Conservation (phyloP, 345 rosid species). For the Eucalyptus guilfoylei region DNA sequence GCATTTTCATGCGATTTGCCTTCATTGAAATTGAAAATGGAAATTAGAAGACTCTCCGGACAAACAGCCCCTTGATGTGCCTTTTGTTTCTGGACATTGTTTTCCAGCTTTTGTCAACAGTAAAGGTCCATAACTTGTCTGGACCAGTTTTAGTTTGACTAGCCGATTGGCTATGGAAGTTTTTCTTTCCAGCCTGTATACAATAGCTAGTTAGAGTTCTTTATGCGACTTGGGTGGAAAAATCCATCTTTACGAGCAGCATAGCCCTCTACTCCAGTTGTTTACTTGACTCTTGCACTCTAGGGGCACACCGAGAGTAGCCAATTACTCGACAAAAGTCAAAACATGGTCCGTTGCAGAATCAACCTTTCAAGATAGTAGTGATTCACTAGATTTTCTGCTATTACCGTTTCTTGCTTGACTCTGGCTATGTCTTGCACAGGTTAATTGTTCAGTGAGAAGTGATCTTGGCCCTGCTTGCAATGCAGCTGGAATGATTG, state of each 20-base stretch:
- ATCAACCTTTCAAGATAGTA: neutral
- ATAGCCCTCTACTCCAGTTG: neutral
- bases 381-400: neutral
- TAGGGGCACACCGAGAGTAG: neutral
- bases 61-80: neutral
- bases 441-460: constrained; percentile 36
- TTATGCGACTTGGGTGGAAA: neutral
- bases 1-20: neutral
- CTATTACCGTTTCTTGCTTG: neutral
- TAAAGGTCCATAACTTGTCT: neutral
- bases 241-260: neutral
- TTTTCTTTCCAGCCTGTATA: neutral
- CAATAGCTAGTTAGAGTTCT: neutral
- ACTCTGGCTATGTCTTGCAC: neutral
- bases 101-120: neutral
- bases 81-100: neutral
- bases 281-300: neutral
- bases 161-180: neutral
- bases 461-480: constrained; percentile 39
- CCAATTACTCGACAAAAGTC: neutral
- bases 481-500: constrained; percentile 39
- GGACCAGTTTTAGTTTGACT: neutral
- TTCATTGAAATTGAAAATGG: neutral
- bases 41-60: neutral
- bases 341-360: neutral